These are phyloP conservation scores for Artomyces pyxidatus DNA, from an alignment of 768 basidiomycete genomes.

Conservation along the genomic window DNA sequence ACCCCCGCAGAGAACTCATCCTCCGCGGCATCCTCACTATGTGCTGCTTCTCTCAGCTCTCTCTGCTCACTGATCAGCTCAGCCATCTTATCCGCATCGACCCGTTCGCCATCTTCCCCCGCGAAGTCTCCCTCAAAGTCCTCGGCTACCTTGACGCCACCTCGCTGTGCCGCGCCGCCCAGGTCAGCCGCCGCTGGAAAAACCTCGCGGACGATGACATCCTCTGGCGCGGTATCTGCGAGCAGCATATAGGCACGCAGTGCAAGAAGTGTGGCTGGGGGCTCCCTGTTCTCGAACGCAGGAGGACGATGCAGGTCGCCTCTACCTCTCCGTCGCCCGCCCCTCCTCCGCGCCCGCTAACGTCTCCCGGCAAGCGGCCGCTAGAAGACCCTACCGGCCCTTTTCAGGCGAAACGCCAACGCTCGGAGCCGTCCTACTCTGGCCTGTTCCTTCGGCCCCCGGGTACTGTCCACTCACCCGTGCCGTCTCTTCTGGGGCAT, in stretches of 20 bases:
- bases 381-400: constrained; percentile 25
- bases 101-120: constrained; percentile 84
- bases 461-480: no score
- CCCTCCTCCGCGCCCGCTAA: constrained; percentile 19
- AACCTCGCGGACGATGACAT: constrained; percentile 89
- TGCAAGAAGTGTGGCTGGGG: constrained; percentile 98
- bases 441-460: no score
- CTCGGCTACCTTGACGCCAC: constrained; percentile 87
- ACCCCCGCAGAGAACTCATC: constrained; percentile 86
- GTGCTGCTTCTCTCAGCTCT: constrained; percentile 98
- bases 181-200: constrained; percentile 82
- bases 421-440: no score
- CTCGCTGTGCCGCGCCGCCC: constrained; percentile 88
- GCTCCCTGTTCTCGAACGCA: constrained; percentile 80
- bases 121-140: constrained; percentile 82
- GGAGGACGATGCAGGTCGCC: constrained; percentile 38
- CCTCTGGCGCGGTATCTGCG: constrained; percentile 93
- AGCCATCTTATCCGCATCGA: constrained; percentile 91
- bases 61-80: constrained; percentile 89
- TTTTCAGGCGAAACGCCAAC: constrained; percentile 43
- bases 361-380: constrained; percentile 31
- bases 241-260: constrained; percentile 96
- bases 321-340: constrained; percentile 32
- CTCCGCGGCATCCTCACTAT: constrained; percentile 96
- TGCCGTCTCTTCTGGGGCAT: background rate